A percentile compares a stretch with the other conserved stretches of the same genome.
These are phyloP conservation scores for Scenedesmus sp. DNA, from an alignment of 163 green algal species.

Conservation along the genomic window DNA sequence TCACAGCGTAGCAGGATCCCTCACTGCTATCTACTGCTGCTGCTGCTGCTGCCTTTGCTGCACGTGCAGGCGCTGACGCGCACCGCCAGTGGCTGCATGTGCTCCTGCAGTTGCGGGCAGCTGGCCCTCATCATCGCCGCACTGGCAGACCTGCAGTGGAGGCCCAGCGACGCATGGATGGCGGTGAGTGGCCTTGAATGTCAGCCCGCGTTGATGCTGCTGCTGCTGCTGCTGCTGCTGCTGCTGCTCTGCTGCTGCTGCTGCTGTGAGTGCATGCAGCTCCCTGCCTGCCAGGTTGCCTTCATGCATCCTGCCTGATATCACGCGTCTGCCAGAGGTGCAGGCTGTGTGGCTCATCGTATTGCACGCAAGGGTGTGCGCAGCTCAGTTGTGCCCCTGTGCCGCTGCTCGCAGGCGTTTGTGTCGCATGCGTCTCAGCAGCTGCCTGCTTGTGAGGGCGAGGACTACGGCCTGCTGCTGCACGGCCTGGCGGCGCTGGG, in stretches of 20 bases:
- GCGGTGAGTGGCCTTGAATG: neutral
- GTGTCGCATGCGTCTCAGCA: slow-evolving; percentile 31
- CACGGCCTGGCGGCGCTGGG: slow-evolving; percentile 59
- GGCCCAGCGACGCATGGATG: slow-evolving; percentile 53
- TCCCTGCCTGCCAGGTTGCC: neutral
- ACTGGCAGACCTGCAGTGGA: slow-evolving; percentile 61
- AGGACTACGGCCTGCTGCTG: slow-evolving; percentile 60
- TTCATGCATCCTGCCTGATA: neutral
- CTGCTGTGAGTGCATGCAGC: neutral
- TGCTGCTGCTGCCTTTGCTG: neutral
- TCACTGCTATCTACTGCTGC: neutral
- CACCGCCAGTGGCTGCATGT: slow-evolving; percentile 32
- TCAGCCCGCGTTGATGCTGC: neutral
- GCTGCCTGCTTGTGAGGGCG: slow-evolving; percentile 57
- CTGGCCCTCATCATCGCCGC: slow-evolving; percentile 48
- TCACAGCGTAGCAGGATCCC: no score
- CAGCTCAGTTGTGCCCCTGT: neutral
- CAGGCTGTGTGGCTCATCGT: no score
- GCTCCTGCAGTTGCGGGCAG: slow-evolving; percentile 35
- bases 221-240: neutral
- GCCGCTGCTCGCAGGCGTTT: slow-evolving; percentile 27
- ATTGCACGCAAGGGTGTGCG: no score
- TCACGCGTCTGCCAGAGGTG: no score
- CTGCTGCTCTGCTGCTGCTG: neutral
- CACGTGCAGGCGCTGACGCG: slow-evolving; percentile 22